Evolutionary conservation across 495 filamentous ascomycete genomes (phyloP), one percentile per base, ranked within the genome.

Genomic region (Rhypophila decipiens): DNA sequence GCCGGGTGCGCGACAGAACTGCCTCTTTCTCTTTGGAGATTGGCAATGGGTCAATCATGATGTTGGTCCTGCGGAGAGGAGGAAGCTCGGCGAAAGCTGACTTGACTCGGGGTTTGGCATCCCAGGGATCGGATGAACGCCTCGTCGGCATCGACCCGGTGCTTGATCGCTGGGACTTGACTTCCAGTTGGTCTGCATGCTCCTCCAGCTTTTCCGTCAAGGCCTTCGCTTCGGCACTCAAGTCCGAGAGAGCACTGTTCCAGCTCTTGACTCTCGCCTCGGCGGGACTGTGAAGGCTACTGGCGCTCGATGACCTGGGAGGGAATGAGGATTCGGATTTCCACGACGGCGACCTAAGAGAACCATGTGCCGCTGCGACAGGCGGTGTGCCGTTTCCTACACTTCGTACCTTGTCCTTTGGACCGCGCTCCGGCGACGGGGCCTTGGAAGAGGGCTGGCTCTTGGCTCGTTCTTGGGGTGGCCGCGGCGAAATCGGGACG

Each of bases 11-110:
- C 18, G 88, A 89, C 17, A 98, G 69, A 5, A 96, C 86, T 34
- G 86, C 88, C 55, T 95, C 89, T 66, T 98, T 98, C 72, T 98
- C 93, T 68, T 90, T 94, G 56, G 90, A 96, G 29, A 95, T 84
- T 2, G 91, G 94, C 47, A 98, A 67, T 7, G 93, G 93, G 63
- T 98, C 93, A 49, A 96, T 94, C 86, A 97, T 91, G 40, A 94
- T 83, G 59, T 95, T 91, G 13, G 85, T 85, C 49, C 86, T 84
- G 44, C 87, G 82, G 15, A 96, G 61, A 12, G 89, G 93, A 3
- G 93, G 93, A 5, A 96, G 71, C 46, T 89, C 83, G 21, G 75
- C 67, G 37, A 77, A 61, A 2, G 74, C 73, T 8, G 76, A 78
- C 39, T 74, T 76, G 11, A 74, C 68, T 8, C 78, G 72, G 1